phyloP scores from a whole-genome alignment of 1,284 basidiomycete species.

The Puccinia polysora region DNA sequence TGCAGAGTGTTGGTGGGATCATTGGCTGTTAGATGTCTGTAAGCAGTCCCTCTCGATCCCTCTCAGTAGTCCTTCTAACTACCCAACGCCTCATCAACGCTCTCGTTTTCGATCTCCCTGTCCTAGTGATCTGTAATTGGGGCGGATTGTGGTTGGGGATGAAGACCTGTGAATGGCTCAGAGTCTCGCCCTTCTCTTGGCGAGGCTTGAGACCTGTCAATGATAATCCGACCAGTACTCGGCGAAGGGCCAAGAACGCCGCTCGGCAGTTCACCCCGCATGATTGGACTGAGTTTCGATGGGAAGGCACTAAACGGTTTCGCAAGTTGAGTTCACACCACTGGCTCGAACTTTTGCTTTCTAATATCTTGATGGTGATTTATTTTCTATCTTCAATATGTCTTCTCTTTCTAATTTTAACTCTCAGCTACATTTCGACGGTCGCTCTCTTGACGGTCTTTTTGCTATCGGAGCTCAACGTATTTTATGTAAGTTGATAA shows the following conservation, averaged over 20 bases:
- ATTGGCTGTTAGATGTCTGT: conserved; percentile 75
- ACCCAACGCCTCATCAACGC: too few relatives aligned
- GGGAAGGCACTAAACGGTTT: conserved; percentile 73
- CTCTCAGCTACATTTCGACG: conserved; percentile 61
- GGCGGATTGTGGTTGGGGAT: conserved; percentile 73
- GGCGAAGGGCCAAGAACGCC: conserved; percentile 68
- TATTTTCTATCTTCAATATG: neutral
- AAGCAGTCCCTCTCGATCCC: conserved; percentile 4
- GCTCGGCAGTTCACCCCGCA: conserved; percentile 75
- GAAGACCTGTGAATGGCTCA: conserved; percentile 73
- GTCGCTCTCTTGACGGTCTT: conserved; percentile 71
- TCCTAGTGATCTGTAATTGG: conserved; percentile 69
- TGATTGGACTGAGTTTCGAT: conserved; percentile 78
- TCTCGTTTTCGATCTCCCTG: neutral
- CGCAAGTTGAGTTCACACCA: conserved; percentile 56
- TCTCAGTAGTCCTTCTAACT: neutral
- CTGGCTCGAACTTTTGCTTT: neutral
- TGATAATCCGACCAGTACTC: conserved; percentile 63
- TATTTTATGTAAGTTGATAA: conserved; percentile 46
- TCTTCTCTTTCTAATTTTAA: neutral
- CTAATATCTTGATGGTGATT: neutral
- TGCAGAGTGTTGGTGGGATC: conserved; percentile 58
- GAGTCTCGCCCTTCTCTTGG: conserved; percentile 59
- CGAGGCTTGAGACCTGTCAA: conserved; percentile 56
- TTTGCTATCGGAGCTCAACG: conserved; percentile 70